phyloP scores from a whole-genome alignment of 1,284 basidiomycete genomes.

The Dichomitus squalens region DNA sequence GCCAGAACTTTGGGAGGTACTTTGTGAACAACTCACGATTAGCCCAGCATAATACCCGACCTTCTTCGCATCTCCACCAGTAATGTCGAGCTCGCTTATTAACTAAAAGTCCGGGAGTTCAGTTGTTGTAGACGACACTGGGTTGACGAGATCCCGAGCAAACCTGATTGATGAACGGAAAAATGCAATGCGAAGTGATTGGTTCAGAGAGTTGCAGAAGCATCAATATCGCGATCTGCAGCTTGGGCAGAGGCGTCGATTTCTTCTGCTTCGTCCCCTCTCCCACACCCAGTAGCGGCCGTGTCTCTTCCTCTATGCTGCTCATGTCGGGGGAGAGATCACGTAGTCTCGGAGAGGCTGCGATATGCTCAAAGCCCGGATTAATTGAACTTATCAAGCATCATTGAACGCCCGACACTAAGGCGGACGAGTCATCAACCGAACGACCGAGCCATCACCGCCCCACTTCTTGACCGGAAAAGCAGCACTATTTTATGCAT shows the following conservation, averaged over 20 bases:
- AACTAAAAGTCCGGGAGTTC: conserved; percentile 39
- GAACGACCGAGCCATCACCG: too few species aligned
- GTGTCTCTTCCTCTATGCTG: background rate
- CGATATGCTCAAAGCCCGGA: too few species aligned
- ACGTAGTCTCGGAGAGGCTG: too few species aligned
- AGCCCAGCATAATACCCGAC: conserved; percentile 67
- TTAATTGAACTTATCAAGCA: too few species aligned
- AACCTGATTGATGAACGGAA: conserved; percentile 64
- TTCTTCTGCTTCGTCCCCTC: background rate
- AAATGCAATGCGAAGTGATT: conserved; percentile 53
- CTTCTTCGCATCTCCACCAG: conserved; percentile 55
- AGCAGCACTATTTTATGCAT: too few species aligned
- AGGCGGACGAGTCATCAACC: too few species aligned
- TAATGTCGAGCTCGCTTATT: conserved; percentile 48
- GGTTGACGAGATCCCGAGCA: conserved; percentile 7
- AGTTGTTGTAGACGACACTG: background rate
- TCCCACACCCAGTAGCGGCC: background rate
- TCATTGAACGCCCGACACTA: too few species aligned
- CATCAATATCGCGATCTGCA: conserved; percentile 54
- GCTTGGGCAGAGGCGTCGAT: conserved; percentile 52
- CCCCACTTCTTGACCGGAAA: too few species aligned
- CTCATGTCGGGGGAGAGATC: too few species aligned
- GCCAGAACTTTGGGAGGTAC: background rate
- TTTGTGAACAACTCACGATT: conserved; percentile 39
- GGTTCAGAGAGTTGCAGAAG: conserved; percentile 54